phyloP scores from a whole-genome alignment of 768 basidiomycete genomes.

The Hysterangium stoloniferum region DNA sequence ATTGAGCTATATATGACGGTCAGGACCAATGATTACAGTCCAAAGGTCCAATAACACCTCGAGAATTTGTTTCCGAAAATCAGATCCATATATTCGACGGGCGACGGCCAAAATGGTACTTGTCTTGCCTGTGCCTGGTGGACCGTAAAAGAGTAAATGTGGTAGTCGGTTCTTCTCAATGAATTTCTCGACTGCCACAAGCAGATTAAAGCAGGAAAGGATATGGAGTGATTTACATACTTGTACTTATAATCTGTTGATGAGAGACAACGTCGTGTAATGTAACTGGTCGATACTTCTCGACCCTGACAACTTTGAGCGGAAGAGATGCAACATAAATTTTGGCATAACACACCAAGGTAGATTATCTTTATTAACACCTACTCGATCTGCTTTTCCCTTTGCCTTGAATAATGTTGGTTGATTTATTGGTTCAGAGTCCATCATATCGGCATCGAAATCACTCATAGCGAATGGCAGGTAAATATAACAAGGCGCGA shows the following conservation, averaged over 20 bases:
- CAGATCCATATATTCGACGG: conserved; percentile 82
- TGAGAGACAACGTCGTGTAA: conserved; percentile 95
- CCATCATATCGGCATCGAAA: conserved; percentile 41
- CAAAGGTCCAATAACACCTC: conserved; percentile 45
- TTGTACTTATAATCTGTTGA: conserved; percentile 89
- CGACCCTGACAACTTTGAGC: conserved; percentile 58
- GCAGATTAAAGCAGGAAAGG: conserved; percentile 10
- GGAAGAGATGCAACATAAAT: conserved; percentile 6
- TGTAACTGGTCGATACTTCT: conserved; percentile 91
- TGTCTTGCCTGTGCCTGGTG: conserved; percentile 97
- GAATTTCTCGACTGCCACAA: conserved; percentile 78
- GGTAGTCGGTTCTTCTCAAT: conserved; percentile 92
- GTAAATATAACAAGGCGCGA: background rate
- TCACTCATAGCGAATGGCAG: conserved; percentile 34
- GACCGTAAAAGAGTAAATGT: conserved; percentile 94
- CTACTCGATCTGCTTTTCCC: conserved; percentile 49
- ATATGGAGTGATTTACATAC: conserved; percentile 38
- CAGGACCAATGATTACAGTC: conserved; percentile 13
- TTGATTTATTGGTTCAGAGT: conserved; percentile 31
- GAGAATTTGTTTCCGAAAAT: conserved; percentile 85
- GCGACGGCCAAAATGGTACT: conserved; percentile 96
- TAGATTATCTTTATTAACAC: conserved; percentile 52
- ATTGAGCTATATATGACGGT: conserved; percentile 56
- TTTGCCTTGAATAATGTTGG: conserved; percentile 53
- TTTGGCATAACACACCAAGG: conserved; percentile 58